A percentile compares a stretch with the other conserved stretches of the same genome.
Conservation (phyloP, 768 basidiomycete genomes). For the Cystobasidium ongulense region DNA sequence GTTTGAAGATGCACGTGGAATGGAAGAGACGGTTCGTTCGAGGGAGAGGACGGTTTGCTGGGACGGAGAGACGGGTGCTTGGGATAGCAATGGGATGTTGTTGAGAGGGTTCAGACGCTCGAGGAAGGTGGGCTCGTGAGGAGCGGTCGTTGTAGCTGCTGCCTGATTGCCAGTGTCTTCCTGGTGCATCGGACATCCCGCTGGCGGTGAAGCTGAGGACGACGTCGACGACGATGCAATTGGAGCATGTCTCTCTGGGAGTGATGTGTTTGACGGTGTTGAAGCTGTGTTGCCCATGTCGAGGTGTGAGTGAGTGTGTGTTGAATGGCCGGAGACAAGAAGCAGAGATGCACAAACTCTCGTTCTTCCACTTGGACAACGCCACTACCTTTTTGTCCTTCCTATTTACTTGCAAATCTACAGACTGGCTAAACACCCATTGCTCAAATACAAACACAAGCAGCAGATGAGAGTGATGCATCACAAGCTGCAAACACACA, state of each 20-base stretch:
- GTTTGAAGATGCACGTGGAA: constrained; percentile 13
- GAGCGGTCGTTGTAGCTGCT: not conserved
- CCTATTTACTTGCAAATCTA: too few relatives aligned
- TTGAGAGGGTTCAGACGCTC: constrained; percentile 24
- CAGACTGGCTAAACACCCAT: too few relatives aligned
- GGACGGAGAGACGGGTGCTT: not conserved
- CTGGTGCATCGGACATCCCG: constrained; percentile 30
- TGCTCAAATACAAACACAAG: too few relatives aligned
- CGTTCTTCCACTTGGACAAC: too few relatives aligned
- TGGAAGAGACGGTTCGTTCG: constrained; percentile 23
- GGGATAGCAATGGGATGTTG: constrained; percentile 21
- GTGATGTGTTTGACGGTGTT: not conserved
- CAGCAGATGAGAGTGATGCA: not conserved
- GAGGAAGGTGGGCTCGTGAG: not conserved
- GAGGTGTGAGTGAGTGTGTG: not conserved
- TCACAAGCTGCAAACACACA: not conserved
- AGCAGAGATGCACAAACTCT: too few relatives aligned
- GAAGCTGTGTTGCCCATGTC: constrained; percentile 23
- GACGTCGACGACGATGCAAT: not conserved
- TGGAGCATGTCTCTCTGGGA: not conserved
- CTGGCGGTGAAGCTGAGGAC: constrained; percentile 6
- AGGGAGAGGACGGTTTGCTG: constrained; percentile 10
- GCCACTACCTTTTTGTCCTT: too few relatives aligned
- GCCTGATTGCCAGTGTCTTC: not conserved
- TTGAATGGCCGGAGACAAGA: not conserved